Base-by-base conservation (phyloP, 768 basidiomycete genomes). In the Xerocomus spinulosus region DNA sequence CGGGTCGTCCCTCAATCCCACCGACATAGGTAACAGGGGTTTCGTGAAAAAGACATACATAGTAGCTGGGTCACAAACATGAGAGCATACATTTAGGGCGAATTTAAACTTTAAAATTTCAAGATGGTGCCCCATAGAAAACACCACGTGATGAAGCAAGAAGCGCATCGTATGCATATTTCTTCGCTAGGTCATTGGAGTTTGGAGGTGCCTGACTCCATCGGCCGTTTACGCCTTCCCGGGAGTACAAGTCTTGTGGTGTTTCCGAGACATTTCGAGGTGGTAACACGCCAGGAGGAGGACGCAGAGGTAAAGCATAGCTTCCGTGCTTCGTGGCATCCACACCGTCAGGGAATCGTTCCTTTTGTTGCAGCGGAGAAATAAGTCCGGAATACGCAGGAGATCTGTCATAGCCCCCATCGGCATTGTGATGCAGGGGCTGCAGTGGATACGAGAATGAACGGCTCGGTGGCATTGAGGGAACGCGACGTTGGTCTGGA, bases 31-130 rank as follows among this genome's bases (percentile, higher is more conserved):
- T 14, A 44, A 18, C 15, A 42, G 28, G 32, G 15, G 46, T 49
- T 54, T 41, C 38, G 49, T 63, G 48, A 41, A 29, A 39, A 52
- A 38, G 13, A 13, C 28, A 20, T 20, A 32, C 36, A 50, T 34
- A 29, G 17, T 21, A n/a, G n/a, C n/a, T n/a, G n/a, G 24, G 34
- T 35, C 24, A 24, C 28, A 44, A 44, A 24, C 38, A 47, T 45
- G 35, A 20, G 41, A 51, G 18, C 12, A 21, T 30, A 43, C 26
- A 10, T 28, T 28, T 28, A 28, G 26, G 26, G 26, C n/a, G 21
- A 53, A 34, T 12, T 42, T 15, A 12, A 46, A 34, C 20, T 28
- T 24, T 18, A 28, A 39, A 39, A 44, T 44, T 25, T 56, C 30
- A 50, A 21, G 20, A n/a, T 44, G 34, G 44, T 39, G 44, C 28